Evolutionary conservation across 768 basidiomycete genomes (phyloP).

Genomic region (Sarcomyxa edulis): DNA sequence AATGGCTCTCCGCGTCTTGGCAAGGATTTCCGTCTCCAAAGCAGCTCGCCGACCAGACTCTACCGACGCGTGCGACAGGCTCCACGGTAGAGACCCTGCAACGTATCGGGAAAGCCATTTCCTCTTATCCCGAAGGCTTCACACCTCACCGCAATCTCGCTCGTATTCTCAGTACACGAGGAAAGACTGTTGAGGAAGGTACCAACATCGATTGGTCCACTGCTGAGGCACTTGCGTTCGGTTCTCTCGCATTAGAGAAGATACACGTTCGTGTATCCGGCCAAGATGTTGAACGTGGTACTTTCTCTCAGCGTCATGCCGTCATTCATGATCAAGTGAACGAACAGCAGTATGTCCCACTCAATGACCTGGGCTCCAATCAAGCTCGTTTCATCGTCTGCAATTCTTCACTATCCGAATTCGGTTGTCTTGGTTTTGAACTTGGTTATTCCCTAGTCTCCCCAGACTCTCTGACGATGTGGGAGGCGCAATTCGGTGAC

Average conservation of each 20-base stretch:
- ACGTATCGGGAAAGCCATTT: constrained; percentile 83
- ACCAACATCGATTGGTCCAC: constrained; percentile 96
- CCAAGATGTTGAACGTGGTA: constrained; percentile 98
- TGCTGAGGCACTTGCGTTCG: constrained; percentile 95
- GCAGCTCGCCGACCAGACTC: constrained; percentile 85
- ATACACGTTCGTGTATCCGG: constrained; percentile 94
- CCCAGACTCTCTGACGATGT: constrained; percentile 86
- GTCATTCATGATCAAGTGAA: constrained; percentile 94
- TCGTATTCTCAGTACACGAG: constrained; percentile 83
- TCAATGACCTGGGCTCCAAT: constrained; percentile 81
- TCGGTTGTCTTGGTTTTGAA: constrained; percentile 92
- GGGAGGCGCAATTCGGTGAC: constrained; percentile 99
- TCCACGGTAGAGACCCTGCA: constrained; percentile 69
- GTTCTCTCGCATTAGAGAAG: constrained; percentile 87
- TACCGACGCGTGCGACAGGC: constrained; percentile 90
- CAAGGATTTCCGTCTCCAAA: constrained; percentile 97
- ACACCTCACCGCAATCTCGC: constrained; percentile 88
- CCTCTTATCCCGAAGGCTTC: constrained; percentile 81
- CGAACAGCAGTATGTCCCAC: constrained; percentile 83
- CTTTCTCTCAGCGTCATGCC: constrained; percentile 97
- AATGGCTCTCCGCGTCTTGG: constrained; percentile 98
- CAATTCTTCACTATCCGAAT: constrained; percentile 97
- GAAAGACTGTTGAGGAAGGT: constrained; percentile 89
- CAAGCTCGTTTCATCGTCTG: constrained; percentile 94
- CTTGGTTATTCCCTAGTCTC: constrained; percentile 98